Percentiles rank a stretch among this genome's conserved stretches.
Conservation (phyloP, 306 rosid species). For the Vicia sativa region DNA sequence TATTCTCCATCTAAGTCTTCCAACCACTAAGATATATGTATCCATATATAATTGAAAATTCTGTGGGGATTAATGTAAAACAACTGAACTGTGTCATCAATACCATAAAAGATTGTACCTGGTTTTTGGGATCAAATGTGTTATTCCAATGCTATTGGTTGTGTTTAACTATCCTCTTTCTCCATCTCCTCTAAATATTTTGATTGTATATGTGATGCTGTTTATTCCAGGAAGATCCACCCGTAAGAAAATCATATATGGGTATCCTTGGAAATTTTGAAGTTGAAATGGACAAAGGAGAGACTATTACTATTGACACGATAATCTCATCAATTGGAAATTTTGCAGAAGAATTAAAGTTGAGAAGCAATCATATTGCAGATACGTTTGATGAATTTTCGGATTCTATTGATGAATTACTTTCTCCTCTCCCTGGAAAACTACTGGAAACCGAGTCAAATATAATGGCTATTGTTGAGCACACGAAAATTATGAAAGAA, state of each 20-base stretch:
- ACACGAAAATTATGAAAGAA: conserved; percentile 58
- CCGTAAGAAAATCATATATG: conserved; percentile 43
- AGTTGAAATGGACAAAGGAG: conserved; percentile 48
- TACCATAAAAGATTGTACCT: conserved; percentile 5
- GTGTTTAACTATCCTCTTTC: too few species aligned
- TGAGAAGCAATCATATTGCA: conserved; percentile 54
- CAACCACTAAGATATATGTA: conserved; percentile 5
- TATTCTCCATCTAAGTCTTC: conserved; percentile 23
- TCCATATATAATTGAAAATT: conserved; percentile 27
- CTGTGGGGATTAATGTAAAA: conserved; percentile 20
- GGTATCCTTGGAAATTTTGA: conserved; percentile 47
- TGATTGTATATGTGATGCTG: conserved; percentile 4
- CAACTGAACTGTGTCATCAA: conserved; percentile 27
- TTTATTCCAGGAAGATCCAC: conserved; percentile 56
- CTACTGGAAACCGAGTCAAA: conserved; percentile 61
- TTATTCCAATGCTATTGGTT: too few species aligned
- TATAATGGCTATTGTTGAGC: conserved; percentile 41
- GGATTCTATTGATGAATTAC: conserved; percentile 55
- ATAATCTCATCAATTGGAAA: conserved; percentile 57
- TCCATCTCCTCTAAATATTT: conserved; percentile 15
- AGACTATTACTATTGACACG: conserved; percentile 52
- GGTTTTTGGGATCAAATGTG: too few species aligned
- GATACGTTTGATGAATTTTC: conserved; percentile 65
- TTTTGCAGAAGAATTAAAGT: conserved; percentile 58
- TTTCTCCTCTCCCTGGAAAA: conserved; percentile 63